These are phyloP conservation scores for Leccinum imitatum DNA, from an alignment of 768 basidiomycete genomes.

Conservation along the genomic window DNA sequence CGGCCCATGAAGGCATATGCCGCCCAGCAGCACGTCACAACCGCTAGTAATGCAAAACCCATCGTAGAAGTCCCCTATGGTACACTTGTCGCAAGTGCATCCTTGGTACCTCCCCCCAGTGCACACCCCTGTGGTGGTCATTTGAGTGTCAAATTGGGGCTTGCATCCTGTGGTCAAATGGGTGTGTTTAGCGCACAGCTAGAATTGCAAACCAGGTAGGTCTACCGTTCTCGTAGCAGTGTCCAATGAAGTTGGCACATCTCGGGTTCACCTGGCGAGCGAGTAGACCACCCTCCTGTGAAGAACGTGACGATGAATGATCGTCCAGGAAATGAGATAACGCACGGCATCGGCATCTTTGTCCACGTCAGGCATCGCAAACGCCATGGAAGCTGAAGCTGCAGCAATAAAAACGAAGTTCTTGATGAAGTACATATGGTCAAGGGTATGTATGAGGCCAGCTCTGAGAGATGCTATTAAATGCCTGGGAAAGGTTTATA, in stretches of 20 bases:
- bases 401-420: not conserved
- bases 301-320: not conserved
- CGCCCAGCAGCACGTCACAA: not conserved
- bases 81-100: not conserved
- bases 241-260: not conserved
- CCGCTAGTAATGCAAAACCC: not conserved
- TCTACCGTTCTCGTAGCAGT: not conserved
- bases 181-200: not conserved
- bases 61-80: not conserved
- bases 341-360: not conserved
- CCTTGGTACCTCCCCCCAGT: not conserved
- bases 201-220: not conserved
- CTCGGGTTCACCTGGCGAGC: not conserved
- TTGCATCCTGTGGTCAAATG: not conserved
- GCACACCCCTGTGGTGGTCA: not conserved
- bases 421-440: conserved; percentile 1
- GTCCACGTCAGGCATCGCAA: not conserved
- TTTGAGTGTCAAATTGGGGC: not conserved
- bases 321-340: not conserved
- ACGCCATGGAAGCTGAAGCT: not conserved
- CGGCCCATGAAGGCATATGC: not conserved
- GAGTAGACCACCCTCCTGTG: not conserved
- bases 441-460: not conserved
- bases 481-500: not conserved
- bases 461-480: not conserved